A percentile compares a stretch with the other conserved stretches of the same genome.
These are phyloP conservation scores for Linum usitatissimum DNA, from an alignment of 345 rosid genomes.

Conservation along the genomic window DNA sequence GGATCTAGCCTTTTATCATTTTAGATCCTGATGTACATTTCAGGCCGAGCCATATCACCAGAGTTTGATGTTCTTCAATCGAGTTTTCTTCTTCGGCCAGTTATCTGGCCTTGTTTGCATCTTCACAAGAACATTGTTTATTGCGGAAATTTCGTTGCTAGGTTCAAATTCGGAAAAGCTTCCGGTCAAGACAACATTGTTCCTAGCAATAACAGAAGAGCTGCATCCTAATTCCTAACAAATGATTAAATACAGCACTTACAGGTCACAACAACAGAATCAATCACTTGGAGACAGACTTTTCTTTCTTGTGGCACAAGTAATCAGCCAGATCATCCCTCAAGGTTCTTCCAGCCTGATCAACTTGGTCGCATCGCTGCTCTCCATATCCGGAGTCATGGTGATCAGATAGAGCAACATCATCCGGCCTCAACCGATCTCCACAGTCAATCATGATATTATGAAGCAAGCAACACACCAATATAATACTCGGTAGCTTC, in stretches of 20 bases:
- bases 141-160: not conserved
- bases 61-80: not conserved
- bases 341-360: slow-evolving; percentile 37
- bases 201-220: not conserved
- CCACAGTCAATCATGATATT: slow-evolving; percentile 70
- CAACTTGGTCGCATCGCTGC: slow-evolving; percentile 51
- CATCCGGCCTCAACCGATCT: slow-evolving; percentile 58
- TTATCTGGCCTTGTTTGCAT: not conserved
- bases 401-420: slow-evolving; percentile 54
- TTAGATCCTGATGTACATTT: not conserved
- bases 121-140: not conserved
- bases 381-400: slow-evolving; percentile 67
- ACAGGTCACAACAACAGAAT: not conserved
- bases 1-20: not conserved
- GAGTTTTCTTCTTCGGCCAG: not conserved
- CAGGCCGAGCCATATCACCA: not conserved
- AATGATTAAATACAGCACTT: not conserved
- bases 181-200: not conserved
- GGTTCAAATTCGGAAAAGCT: not conserved
- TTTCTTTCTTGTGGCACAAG: slow-evolving; percentile 26
- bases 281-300: slow-evolving; percentile 7
- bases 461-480: slow-evolving; percentile 82
- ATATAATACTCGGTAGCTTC: slow-evolving; percentile 75
- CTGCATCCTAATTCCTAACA: not conserved
- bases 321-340: slow-evolving; percentile 51